phyloP scores from a whole-genome alignment of 768 basidiomycete species.

The Psilocybe sp. region DNA sequence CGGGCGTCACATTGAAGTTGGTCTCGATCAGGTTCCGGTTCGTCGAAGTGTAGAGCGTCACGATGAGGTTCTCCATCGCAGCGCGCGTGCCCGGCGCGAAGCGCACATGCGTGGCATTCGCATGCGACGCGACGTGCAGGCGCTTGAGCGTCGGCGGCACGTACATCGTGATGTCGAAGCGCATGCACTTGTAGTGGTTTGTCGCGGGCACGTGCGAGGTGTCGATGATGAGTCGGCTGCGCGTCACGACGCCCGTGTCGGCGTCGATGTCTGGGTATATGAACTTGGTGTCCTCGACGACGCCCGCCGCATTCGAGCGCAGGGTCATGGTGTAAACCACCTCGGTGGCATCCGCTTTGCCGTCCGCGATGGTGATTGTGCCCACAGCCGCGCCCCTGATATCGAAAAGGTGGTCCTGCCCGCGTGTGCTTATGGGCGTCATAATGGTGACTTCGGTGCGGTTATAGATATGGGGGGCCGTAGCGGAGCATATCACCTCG shows the following conservation, averaged over 20 bases:
- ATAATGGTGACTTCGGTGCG: conserved; percentile 32
- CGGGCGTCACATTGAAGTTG: conserved; percentile 33
- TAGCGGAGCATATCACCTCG: conserved; percentile 47
- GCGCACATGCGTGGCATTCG: conserved; percentile 41
- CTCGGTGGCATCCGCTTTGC: conserved; percentile 34
- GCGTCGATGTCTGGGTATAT: conserved; percentile 31
- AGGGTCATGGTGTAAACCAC: conserved; percentile 50
- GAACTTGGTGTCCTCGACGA: conserved; percentile 38
- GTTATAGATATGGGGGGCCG: conserved; percentile 44
- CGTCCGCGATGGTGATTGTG: conserved; percentile 47
- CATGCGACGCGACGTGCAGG: conserved; percentile 42
- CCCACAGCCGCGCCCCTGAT: conserved; percentile 47
- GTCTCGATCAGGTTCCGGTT: conserved; percentile 46
- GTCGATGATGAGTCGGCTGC: conserved; percentile 35
- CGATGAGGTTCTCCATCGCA: conserved; percentile 38
- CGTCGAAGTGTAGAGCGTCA: conserved; percentile 38
- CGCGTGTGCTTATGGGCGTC: conserved; percentile 33
- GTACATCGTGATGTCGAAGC: conserved; percentile 51
- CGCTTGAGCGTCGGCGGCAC: conserved; percentile 49
- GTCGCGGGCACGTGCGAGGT: conserved; percentile 28
- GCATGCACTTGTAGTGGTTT: conserved; percentile 38
- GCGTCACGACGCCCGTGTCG: conserved; percentile 21
- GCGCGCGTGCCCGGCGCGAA: conserved; percentile 44
- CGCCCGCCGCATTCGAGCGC: conserved; percentile 35
- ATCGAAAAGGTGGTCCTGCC: conserved; percentile 43